Percentiles rank a stretch among this genome's conserved stretches.
phyloP scores from a whole-genome alignment of 805 yeast genomes.

The Ogataea paraovalis region DNA sequence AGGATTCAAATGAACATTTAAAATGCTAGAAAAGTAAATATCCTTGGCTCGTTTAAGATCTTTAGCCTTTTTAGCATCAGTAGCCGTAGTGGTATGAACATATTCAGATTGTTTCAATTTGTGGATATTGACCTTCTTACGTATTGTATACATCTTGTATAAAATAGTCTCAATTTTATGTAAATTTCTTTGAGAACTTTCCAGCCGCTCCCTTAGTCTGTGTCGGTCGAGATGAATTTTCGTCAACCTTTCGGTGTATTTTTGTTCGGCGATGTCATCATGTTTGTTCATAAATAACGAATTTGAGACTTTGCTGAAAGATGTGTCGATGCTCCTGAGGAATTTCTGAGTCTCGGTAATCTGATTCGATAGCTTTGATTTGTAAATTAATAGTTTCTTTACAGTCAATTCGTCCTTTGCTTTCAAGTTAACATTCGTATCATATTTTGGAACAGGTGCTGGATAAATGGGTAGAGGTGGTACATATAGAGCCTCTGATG shows the following conservation, averaged over 20 bases:
- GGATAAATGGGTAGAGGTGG: slow-evolving; percentile 1
- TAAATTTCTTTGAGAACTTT: background rate
- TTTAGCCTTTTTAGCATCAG: too few relatives aligned
- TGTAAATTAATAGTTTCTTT: background rate
- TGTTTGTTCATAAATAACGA: too few relatives aligned
- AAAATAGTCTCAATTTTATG: background rate
- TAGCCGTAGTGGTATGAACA: too few relatives aligned
- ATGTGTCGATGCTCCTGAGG: too few relatives aligned
- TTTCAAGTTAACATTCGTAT: background rate
- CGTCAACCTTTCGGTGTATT: too few relatives aligned
- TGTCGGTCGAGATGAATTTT: too few relatives aligned
- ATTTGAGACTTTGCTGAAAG: too few relatives aligned
- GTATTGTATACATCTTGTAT: background rate
- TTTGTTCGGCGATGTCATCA: too few relatives aligned
- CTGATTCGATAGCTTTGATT: background rate
- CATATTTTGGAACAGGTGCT: background rate
- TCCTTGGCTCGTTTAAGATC: background rate
- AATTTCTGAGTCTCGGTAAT: background rate
- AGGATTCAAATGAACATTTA: background rate
- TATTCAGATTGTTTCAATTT: too few relatives aligned
- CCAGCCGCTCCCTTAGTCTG: background rate
- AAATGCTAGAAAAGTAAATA: background rate
- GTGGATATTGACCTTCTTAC: background rate
- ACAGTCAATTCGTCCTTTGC: background rate
- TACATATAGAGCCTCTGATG: background rate